Evolutionary conservation across 108 stramenopile genomes (phyloP), one percentile per base, ranked within the genome.

Genomic region (Craspedostauros australis): DNA sequence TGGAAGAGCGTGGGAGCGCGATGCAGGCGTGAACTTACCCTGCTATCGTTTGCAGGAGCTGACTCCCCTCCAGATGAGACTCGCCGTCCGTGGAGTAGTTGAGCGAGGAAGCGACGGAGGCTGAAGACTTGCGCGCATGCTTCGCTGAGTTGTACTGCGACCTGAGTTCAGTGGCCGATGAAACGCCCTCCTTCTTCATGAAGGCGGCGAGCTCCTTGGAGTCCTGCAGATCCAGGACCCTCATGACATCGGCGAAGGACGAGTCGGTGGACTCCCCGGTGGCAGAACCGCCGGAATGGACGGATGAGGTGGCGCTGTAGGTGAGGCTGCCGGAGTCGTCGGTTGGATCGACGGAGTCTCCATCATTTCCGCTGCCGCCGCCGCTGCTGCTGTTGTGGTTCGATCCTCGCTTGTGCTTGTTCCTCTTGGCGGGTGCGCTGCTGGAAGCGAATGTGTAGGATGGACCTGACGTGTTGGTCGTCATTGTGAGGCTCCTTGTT

Each of bases 241-340:
- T 31, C 71, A 77, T 65, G 34, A 77, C 70, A 36, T 67, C 71
- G 6, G 71, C 76, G 50, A 77, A 69, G 47, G 66, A 68, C 30
- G 46, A 50, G 41, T 77, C 76, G 14, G 71, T 77, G 1, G 76
- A 69, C 39, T 73, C 72, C 0, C 61, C 75, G 0, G 62, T 43
- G 0, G 57, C 58, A 2, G 65, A 59, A 6, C 46, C 58, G 14
- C 62, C 63, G 6, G 63, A 60, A 25, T 58, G 37, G 3, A 68
- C 50, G 9, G 54, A 56, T 20, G 64, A 66, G 4, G 64, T 44
- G 7, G 65, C 65, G 22, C 69, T 71, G 42, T 76, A 76, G 0
- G 75, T 67, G 19, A 76, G 40, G 22, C 57, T 60, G 11, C 33
- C 57, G 23, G 45, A 52, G 1, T 55, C 70, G 49, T 70, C 68